Evolutionary conservation across 176 grass and related monocot genomes (phyloP), one percentile per base, ranked within the genome.

Genomic region (Oryza glaberrima): DNA sequence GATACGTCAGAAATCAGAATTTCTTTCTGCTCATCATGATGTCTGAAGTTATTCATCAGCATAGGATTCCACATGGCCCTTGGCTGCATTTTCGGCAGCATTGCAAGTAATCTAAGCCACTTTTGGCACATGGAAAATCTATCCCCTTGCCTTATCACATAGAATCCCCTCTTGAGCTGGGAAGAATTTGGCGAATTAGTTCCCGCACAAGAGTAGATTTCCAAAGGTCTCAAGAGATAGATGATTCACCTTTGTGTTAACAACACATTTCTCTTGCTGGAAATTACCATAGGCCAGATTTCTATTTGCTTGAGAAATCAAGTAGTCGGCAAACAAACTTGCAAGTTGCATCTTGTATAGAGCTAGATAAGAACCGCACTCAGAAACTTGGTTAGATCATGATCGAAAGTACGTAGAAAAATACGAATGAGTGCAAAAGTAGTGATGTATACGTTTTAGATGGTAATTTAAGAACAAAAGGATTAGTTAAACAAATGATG

Each of bases 111-210:
- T 87, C 76, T 76, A 70, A 56, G 77, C 70, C 65, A 72, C 85
- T 84, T 91, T 81, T 41, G 44, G 54, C 85, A 91, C 76, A 87
- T 81, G 76, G 76, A 77, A 87, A 91, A 84, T 81, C 70, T 58
- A 80, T 80, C 76, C 36, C 70, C 80, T 70, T 90, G 75, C 89
- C 81, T 91, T 91, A 84, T 87, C 89, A 66, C 65, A 66, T 77
- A 63, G 85, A 87, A 91, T 88, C 81, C 76, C 76, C 70, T 84
- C 25, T 77, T 84, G 51, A 84, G 76, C 64, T 30, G 80, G 63
- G 76, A 87, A 83, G 80, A 87, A 90, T 90, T 74, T 82, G 13
- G 40, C 26, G 86, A 76, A 82, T 82, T 90, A 79, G 70, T 90
- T 90, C 84, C 65, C 48, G 49, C 60, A 78, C 63, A 81, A 46